Base-by-base conservation (phyloP, 345 rosid species). In the Noccaea bulbosa region DNA sequence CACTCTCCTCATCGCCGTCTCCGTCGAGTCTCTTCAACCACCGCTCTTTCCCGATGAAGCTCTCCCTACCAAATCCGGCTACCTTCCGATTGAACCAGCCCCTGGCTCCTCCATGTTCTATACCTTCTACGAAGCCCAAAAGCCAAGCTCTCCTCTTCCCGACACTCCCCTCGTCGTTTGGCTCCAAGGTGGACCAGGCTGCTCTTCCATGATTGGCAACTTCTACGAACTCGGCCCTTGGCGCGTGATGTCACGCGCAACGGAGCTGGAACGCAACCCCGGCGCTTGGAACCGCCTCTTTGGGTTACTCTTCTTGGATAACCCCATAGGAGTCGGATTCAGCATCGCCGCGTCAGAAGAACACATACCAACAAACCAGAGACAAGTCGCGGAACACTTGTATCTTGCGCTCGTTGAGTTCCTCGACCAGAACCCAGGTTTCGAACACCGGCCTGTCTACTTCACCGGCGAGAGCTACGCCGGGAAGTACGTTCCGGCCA, bases 141-240 rank as follows among this genome's bases (percentile, higher is more conserved):
- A 71, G 47, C 76, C 85, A 47, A 74, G 59, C 9, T 54, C 78
- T 10, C 70, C 84, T 14, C 83, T 77, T 37, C 24, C 83, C 32
- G 68, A 83, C 70, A 85, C 88, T 71, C 98, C 96, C 0, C 83
- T 90, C 46, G 78, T 93, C 30, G 76, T 90, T 46, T 92, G 96
- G 97, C 96, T 90, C 48, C 94, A 88, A 74, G 98, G 96, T 38
- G 96, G 96, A 22, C 98, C 96, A 46, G 96, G 96, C 30, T 92
- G 98, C 80, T 92, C 96, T 68, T 90, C 97, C 79, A 90, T 93
- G 98, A 76, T 65, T 10, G 98, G 88, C 9, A 93, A 90, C 83
- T 85, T 87, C 71, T 74, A 84, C 71, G 97, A 93, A 71, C 92
- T 88, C 3, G 98, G 98, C 8, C 96, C 96, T 3, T 93, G 88